Base-by-base conservation (phyloP, 73 alveolate genomes). In the Paramecium biaurelia region DNA sequence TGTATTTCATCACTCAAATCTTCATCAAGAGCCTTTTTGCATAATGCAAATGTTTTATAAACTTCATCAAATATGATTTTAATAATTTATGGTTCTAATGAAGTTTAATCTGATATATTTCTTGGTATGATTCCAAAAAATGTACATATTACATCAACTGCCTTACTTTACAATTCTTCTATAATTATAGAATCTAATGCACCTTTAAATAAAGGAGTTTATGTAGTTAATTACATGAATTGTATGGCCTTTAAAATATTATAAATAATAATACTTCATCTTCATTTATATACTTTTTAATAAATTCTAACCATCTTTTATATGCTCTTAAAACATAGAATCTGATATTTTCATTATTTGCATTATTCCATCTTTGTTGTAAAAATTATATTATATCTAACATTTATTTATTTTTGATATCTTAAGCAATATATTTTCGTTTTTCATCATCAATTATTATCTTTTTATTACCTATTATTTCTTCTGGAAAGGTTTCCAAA, bases 401-500 rank as follows among this genome's bases (percentile, higher is more conserved):
- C 47, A 79, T 43, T 45, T 79, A 26, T 34, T 79, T 30, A 21
- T 41, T 24, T 14, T 79, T 79, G 7, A 79, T 79, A 11, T 23
- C 45, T 34, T 38, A 28, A 5, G 42, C 30, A 2, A 79, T 79
- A 15, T 34, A 18, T 45, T 79, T 41, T 24, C 28, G 7, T 18
- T 79, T 23, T 5, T 79, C 56, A 4, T 79, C 70, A 20, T 79
- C 90, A 24, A 79, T 79, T 2, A 79, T 63, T 7, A 79, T 24
- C 28, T 41, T 79, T 42, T 38, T 79, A 43, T 79, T 47, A 3
- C 21, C 0, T 10, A 34, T 45, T 9, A 79, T 20, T 47, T 79
- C 90, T 24, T 79, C 90, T n/a, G 90, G 90, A 12, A 79, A 23
- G n/a, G 20, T 24, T 45, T 79, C 90, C n/a, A 79, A n/a, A 23